Base-by-base conservation (phyloP, 176 grass and related monocot species). In the Lolium perenne region DNA sequence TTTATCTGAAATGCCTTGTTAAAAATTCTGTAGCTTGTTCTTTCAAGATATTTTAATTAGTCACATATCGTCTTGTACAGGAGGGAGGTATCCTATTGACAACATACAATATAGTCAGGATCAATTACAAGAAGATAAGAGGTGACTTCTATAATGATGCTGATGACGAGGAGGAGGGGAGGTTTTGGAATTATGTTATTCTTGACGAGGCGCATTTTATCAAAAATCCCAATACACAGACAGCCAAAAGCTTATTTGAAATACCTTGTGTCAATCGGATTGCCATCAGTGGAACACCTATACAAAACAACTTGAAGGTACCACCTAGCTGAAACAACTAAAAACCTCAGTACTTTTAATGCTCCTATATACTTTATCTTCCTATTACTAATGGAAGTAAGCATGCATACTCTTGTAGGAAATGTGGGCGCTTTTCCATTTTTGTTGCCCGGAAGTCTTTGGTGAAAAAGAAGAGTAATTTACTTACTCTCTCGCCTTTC, bases 291-390 rank as follows among this genome's bases (percentile, higher is more conserved):
- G 93, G 93, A n/a, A 95, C 92, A 40, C 96, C 96, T 29, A 95
- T 98, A 79, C 93, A 95, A 73, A 98, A 98, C 75, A 95, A 98
- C 76, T 57, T 98, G 61, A 91, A 94, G 93, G 96, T 95, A 83
- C 68, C 68, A 54, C 23, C 43, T 43, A 41, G 78, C 68, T 58
- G 13, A 63, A 49, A 73, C 74, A 73, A 54, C 38, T 64, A 18
- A 58, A 75, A 69, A 41, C 84, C 71, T 71, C 26, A 1, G 16
- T 71, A 67, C n/a, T 43, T 74, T 61, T 14, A 18, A 43, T 41
- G 16, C 7, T 90, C 21, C 4, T 54, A 16, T 47, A 82, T 74
- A 26, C 9, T 13, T 83, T 49, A 21, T 22, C 32, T 13, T 70
- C 61, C 72, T 84, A 20, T 58, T 40, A 67, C 49, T 17, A 38